Evolutionary conservation across 306 rosid genomes (phyloP).

Genomic region (Gynostemma pentaphyllum): DNA sequence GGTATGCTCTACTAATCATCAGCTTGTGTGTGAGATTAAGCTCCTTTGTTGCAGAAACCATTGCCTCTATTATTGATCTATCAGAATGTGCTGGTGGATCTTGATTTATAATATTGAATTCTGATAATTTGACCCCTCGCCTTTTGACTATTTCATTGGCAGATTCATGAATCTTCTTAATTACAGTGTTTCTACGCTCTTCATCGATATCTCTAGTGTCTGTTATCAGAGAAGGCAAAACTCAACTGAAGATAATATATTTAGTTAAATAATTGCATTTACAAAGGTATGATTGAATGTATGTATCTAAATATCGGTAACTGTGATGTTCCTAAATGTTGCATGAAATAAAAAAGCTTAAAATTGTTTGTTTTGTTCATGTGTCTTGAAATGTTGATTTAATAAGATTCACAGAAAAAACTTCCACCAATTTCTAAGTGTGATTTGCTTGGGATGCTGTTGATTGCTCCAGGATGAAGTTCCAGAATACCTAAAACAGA

Average conservation of each 20-base stretch:
- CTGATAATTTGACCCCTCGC: conserved; percentile 60
- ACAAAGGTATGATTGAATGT: too few species aligned
- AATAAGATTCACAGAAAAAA: conserved; percentile 11
- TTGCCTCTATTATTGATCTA: conserved; percentile 45
- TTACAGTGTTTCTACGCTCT: conserved; percentile 62
- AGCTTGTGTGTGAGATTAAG: conserved; percentile 68
- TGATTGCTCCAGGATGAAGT: conserved; percentile 92
- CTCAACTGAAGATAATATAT: background rate
- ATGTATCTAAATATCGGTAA: too few species aligned
- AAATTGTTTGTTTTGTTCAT: background rate
- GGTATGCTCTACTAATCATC: conserved; percentile 96
- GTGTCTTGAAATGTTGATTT: background rate
- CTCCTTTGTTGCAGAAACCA: conserved; percentile 64
- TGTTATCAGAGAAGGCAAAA: conserved; percentile 15
- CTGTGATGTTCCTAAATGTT: too few species aligned
- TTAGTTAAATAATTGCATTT: too few species aligned
- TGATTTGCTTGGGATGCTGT: conserved; percentile 90
- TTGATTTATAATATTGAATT: conserved; percentile 68
- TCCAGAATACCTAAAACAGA: conserved; percentile 60
- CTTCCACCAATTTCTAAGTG: conserved; percentile 76
- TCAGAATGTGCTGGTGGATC: conserved; percentile 89
- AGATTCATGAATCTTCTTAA: conserved; percentile 67
- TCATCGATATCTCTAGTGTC: conserved; percentile 89
- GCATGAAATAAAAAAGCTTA: too few species aligned
- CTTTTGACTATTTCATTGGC: conserved; percentile 48